Base-by-base conservation (phyloP, 2,329 filamentous ascomycete genomes). In the Elsinoe arachidis region DNA sequence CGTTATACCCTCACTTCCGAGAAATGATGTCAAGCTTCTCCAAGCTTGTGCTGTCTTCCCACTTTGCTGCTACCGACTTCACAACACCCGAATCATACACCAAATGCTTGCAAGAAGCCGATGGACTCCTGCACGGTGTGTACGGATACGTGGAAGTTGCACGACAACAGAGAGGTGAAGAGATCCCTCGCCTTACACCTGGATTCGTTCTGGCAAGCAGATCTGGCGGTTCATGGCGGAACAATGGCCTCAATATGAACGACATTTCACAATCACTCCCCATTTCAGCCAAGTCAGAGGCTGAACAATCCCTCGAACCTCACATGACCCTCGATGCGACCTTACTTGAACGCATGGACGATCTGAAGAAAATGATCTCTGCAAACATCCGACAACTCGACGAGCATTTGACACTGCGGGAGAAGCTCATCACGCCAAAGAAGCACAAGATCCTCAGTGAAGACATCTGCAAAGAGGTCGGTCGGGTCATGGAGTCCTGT, bases 1-100 rank as follows among this genome's bases (percentile, higher is more conserved):
- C 90, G 0, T 77, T 99, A 14, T 97, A 97, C 68, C 93, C 93
- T 21, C 91, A 97, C 72, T 99, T 99, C 73, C 81, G 93, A 56
- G 93, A 97, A 69, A 97, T 97, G 85, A 99, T 99, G 93, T 97
- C 93, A 44, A 91, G 95, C 66, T 99, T 99, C 71, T 97, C 93
- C n/a, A 99, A 99, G 71, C 79, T 99, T 9, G 93, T 99, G 44
- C 85, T 99, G 51, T 99, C 93, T 2, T 97, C 93, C 12, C 93
- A 99, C 69, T 96, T 99, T 69, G 93, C 93, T 38, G 90, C 92
- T 5, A 89, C 92, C 34, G 93, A 99, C 73, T 97, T 90, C 83
- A 91, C 92, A 7, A 90, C 92, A 56, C 85, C 89, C 14, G 93
- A 99, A 71, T 95, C 92, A 0, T 88, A 92, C 60, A 86, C 93